phyloP scores from a whole-genome alignment of 805 yeast species.

The Jamesozyma jinghongensis region DNA sequence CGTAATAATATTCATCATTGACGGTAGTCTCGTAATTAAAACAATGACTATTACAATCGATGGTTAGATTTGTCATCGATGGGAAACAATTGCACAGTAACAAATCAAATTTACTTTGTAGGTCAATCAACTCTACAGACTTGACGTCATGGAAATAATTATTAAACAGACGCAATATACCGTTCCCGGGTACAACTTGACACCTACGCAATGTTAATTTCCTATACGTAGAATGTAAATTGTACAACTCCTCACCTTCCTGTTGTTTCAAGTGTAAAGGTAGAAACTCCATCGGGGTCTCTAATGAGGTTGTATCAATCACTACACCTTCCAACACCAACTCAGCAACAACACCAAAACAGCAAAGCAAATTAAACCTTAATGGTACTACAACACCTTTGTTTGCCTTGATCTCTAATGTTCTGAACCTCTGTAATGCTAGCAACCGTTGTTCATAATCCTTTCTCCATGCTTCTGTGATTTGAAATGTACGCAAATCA shows the following conservation, averaged over 20 bases:
- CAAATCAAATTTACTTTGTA: slow-evolving; percentile 39
- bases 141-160: slow-evolving; percentile 36
- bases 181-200: slow-evolving; percentile 31
- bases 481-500: slow-evolving; percentile 25
- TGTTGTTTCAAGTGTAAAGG: slow-evolving; percentile 22
- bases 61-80: slow-evolving; percentile 31
- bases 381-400: slow-evolving; percentile 12
- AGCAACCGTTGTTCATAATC: slow-evolving; percentile 24
- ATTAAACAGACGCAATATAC: slow-evolving; percentile 29
- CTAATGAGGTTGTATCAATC: slow-evolving; percentile 36
- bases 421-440: slow-evolving; percentile 23
- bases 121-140: slow-evolving; percentile 31
- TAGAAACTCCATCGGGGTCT: slow-evolving; percentile 29
- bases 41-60: slow-evolving; percentile 43
- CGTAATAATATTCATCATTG: slow-evolving; percentile 19
- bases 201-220: slow-evolving; percentile 29
- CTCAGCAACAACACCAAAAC: slow-evolving; percentile 38
- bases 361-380: slow-evolving; percentile 38
- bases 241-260: slow-evolving; percentile 13
- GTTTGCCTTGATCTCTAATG: slow-evolving; percentile 13
- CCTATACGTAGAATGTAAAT: slow-evolving; percentile 32
- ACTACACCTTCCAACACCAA: slow-evolving; percentile 39
- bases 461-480: slow-evolving; percentile 20
- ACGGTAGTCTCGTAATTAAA: slow-evolving; percentile 25
- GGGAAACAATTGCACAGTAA: slow-evolving; percentile 41